Conservation (phyloP, 768 basidiomycete species). For the Pisolithus tinctorius region DNA sequence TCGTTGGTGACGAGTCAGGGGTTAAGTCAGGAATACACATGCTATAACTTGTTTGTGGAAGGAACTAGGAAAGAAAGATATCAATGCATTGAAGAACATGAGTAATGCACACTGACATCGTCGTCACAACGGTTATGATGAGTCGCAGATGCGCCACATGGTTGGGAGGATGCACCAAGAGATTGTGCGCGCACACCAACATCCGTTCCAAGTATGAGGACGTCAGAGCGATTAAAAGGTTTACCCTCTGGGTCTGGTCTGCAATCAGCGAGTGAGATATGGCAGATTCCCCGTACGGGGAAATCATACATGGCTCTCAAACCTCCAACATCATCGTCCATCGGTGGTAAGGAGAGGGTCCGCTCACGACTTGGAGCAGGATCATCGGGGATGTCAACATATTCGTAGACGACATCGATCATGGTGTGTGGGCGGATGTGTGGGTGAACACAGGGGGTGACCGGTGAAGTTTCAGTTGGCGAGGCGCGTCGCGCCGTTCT, state of each 20-base stretch:
- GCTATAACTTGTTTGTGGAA: not conserved
- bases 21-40: not conserved
- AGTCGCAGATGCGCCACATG: not conserved
- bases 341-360: not conserved
- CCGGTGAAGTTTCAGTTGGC: not conserved
- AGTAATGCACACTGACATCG: not conserved
- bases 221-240: not conserved
- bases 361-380: not conserved
- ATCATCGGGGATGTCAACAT: not conserved
- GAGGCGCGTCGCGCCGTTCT: conserved; percentile 19
- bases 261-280: not conserved
- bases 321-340: not conserved
- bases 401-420: not conserved
- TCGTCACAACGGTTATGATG: not conserved
- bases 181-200: not conserved
- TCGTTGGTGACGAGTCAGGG: conserved; percentile 6
- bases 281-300: not conserved
- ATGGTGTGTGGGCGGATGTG: not conserved
- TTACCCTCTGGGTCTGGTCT: not conserved
- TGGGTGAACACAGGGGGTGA: not conserved
- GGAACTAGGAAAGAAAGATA: not conserved
- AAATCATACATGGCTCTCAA: not conserved
- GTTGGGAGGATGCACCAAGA: not conserved
- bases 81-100: not conserved
- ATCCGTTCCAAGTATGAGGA: not conserved